phyloP scores from a whole-genome alignment of 2,329 filamentous ascomycete genomes.

The Amylocarpus encephaloides region DNA sequence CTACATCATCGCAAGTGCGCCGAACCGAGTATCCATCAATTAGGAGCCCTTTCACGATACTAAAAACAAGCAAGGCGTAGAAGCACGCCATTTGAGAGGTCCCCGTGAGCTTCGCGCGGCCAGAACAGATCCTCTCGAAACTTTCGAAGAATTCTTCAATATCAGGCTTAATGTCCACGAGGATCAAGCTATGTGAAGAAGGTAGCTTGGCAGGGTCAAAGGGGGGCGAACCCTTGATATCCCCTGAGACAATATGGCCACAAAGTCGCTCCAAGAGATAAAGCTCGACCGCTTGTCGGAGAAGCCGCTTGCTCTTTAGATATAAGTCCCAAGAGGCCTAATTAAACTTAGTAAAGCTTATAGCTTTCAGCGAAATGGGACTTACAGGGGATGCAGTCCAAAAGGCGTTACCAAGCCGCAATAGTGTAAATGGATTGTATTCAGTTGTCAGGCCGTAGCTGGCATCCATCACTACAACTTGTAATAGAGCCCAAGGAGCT shows the following conservation, averaged over 20 bases:
- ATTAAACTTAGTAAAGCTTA: neutral
- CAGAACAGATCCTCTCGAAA: conserved; percentile 17
- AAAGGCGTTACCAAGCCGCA: conserved; percentile 15
- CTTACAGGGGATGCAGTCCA: conserved; percentile 12
- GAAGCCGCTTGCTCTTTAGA: conserved; percentile 12
- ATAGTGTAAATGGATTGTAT: conserved; percentile 19
- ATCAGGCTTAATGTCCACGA: conserved; percentile 19
- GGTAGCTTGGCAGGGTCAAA: conserved; percentile 12
- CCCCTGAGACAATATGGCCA: conserved; percentile 15
- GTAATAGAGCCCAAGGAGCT: conserved; percentile 17
- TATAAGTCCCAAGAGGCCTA: conserved; percentile 20
- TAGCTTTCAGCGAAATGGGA: neutral
- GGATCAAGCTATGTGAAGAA: conserved; percentile 18
- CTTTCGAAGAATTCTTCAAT: conserved; percentile 14
- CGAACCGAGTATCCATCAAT: conserved; percentile 20
- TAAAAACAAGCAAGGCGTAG: conserved; percentile 19
- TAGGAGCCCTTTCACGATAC: conserved; percentile 17
- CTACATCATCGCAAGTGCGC: conserved; percentile 11
- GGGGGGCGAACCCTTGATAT: conserved; percentile 12
- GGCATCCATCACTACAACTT: conserved; percentile 18
- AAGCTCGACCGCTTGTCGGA: conserved; percentile 22
- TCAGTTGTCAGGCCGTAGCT: conserved; percentile 15
- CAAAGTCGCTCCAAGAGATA: conserved; percentile 22
- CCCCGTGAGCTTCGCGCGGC: conserved; percentile 16
- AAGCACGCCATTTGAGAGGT: conserved; percentile 17